phyloP scores from a whole-genome alignment of 2,329 filamentous ascomycete genomes.

The Ceratocystis cacaofunesta region DNA sequence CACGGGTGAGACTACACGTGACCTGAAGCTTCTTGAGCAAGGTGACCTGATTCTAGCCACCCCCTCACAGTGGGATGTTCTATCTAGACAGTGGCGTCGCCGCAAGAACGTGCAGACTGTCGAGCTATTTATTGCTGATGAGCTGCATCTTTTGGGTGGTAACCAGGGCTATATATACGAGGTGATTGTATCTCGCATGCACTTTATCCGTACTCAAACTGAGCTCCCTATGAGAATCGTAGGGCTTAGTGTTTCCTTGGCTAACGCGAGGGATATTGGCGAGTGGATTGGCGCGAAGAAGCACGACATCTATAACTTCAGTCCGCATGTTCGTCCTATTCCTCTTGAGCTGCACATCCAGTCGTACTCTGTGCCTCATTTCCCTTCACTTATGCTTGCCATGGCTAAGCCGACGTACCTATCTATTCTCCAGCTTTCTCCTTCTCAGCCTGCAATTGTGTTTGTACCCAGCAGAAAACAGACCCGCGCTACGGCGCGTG shows the following conservation, averaged over 20 bases:
- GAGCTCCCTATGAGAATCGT: slow-evolving; percentile 76
- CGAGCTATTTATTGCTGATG: slow-evolving; percentile 84
- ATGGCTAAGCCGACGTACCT: slow-evolving; percentile 93
- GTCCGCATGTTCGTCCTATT: slow-evolving; percentile 74
- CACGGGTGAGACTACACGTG: slow-evolving; percentile 79
- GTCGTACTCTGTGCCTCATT: slow-evolving; percentile 89
- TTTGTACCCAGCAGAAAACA: slow-evolving; percentile 94
- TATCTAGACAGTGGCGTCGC: slow-evolving; percentile 91
- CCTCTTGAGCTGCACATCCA: slow-evolving; percentile 90
- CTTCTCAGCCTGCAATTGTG: slow-evolving; percentile 76
- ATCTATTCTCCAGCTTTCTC: slow-evolving; percentile 73
- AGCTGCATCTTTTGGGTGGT: slow-evolving; percentile 84
- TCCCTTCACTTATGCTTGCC: slow-evolving; percentile 93
- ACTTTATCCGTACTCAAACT: slow-evolving; percentile 81
- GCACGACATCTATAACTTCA: slow-evolving; percentile 98
- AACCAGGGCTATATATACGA: slow-evolving; percentile 83
- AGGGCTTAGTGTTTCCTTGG: slow-evolving; percentile 77
- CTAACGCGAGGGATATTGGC: slow-evolving; percentile 84
- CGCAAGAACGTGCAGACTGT: slow-evolving; percentile 90
- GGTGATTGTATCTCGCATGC: slow-evolving; percentile 93
- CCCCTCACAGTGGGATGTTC: slow-evolving; percentile 84
- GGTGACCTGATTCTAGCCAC: slow-evolving; percentile 87
- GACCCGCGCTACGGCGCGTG: slow-evolving; percentile 70
- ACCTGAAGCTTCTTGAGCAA: slow-evolving; percentile 74
- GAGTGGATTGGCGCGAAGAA: slow-evolving; percentile 98